A percentile compares a stretch with the other conserved stretches of the same genome.
Conservation (phyloP, 2,329 filamentous ascomycete species). For the Paracoccidioides lutzii region DNA sequence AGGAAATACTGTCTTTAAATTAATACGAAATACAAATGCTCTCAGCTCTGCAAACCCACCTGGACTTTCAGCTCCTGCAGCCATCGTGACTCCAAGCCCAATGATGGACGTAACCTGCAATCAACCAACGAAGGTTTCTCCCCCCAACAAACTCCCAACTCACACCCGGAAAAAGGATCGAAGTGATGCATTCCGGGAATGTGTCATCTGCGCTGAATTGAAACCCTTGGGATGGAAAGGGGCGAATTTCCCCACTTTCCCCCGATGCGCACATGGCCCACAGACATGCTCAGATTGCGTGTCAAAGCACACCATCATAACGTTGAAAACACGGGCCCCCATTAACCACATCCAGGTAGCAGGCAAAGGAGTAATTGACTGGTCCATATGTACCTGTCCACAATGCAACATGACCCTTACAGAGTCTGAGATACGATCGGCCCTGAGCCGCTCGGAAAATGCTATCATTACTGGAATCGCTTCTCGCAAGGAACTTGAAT, state of each 20-base stretch:
- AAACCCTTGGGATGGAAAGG: slow-evolving; percentile 2
- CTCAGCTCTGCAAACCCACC: not conserved
- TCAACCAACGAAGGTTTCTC: not conserved
- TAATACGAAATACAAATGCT: not conserved
- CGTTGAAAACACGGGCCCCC: not conserved
- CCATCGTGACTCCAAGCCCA: not conserved
- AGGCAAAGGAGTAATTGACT: slow-evolving; percentile 1
- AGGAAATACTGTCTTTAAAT: not conserved
- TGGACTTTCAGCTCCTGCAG: not conserved
- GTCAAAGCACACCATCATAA: slow-evolving; percentile 1
- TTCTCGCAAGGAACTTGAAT: not conserved
- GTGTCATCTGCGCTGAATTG: slow-evolving; percentile 6
- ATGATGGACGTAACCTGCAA: not conserved
- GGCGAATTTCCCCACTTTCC: slow-evolving; percentile 7
- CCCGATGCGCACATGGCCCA: slow-evolving; percentile 4
- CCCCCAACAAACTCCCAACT: not conserved
- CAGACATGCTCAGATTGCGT: slow-evolving; percentile 7
- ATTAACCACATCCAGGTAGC: not conserved
- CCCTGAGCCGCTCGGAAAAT: slow-evolving; percentile 2
- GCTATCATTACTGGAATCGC: not conserved
- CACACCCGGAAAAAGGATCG: not conserved
- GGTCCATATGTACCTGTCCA: slow-evolving; percentile 6
- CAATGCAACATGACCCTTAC: slow-evolving; percentile 2
- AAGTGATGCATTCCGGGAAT: slow-evolving; percentile 3
- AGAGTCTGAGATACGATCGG: not conserved